phyloP scores from a whole-genome alignment of 2,329 filamentous ascomycete genomes.

The Colletotrichum kahawae region DNA sequence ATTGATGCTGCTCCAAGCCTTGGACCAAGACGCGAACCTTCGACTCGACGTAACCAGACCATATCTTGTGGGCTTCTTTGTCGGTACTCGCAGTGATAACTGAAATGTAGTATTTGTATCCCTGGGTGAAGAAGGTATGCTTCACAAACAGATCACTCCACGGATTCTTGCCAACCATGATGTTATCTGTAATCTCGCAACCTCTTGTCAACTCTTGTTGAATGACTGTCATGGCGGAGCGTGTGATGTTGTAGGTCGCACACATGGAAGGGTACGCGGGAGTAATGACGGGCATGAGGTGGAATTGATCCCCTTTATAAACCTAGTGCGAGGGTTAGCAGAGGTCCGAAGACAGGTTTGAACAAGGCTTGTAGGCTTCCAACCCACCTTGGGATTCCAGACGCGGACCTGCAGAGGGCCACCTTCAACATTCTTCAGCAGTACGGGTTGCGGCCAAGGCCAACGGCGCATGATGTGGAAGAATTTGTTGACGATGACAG shows the following conservation, averaged over 20 bases:
- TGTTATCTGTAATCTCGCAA: constrained; percentile 77
- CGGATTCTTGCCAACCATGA: constrained; percentile 74
- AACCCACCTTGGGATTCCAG: constrained; percentile 86
- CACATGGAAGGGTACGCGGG: constrained; percentile 98
- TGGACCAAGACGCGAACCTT: constrained; percentile 87
- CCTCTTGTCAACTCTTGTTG: constrained; percentile 82
- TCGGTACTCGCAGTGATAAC: constrained; percentile 83
- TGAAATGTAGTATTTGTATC: constrained; percentile 95
- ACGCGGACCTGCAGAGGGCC: constrained; percentile 82
- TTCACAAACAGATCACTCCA: constrained; percentile 92
- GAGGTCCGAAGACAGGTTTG: not conserved
- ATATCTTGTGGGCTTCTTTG: constrained; percentile 83
- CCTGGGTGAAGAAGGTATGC: constrained; percentile 90
- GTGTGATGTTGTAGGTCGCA: constrained; percentile 90
- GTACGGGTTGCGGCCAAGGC: constrained; percentile 93
- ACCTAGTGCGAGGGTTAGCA: constrained; percentile 50
- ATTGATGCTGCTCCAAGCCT: constrained; percentile 79
- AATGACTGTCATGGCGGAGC: constrained; percentile 85
- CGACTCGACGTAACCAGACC: constrained; percentile 92
- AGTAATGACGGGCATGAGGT: constrained; percentile 98
- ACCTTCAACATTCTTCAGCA: constrained; percentile 86
- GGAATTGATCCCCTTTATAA: constrained; percentile 80
- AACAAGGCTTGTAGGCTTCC: not conserved
- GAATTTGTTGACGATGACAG: constrained; percentile 91
- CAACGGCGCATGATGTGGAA: constrained; percentile 90